These are phyloP conservation scores for Polyplosphaeria fusca DNA, from an alignment of 495 filamentous ascomycete genomes.

Conservation along the genomic window DNA sequence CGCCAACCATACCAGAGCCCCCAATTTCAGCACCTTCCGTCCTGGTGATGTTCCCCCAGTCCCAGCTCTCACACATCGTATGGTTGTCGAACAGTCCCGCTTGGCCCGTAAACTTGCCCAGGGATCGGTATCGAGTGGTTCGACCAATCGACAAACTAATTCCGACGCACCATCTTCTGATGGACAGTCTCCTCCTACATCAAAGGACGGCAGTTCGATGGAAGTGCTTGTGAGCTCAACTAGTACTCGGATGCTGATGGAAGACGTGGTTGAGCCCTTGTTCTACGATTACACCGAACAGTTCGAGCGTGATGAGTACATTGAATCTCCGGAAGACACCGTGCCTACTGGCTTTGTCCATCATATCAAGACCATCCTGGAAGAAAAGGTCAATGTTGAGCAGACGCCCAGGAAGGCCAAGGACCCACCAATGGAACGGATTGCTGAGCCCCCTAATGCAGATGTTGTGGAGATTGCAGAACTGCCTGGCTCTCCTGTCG, in stretches of 20 bases:
- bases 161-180: constrained; percentile 38
- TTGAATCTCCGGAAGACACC: constrained; percentile 8
- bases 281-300: constrained; percentile 36
- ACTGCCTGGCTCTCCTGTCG: constrained; percentile 31
- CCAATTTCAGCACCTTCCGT: background rate
- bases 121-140: constrained; percentile 22
- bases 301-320: constrained; percentile 19
- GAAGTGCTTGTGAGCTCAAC: constrained; percentile 33
- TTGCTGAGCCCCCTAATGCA: constrained; percentile 35
- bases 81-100: constrained; percentile 11
- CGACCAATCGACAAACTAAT: constrained; percentile 24
- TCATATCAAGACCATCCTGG: constrained; percentile 28
- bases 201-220: constrained; percentile 32
- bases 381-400: constrained; percentile 21
- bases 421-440: constrained; percentile 5
- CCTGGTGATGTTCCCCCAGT: constrained; percentile 8
- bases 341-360: constrained; percentile 24
- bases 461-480: constrained; percentile 28
- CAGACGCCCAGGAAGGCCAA: constrained; percentile 7
- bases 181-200: constrained; percentile 37
- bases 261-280: constrained; percentile 5
- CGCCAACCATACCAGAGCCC: constrained; percentile 4
- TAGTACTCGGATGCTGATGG: constrained; percentile 5
- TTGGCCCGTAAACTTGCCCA: constrained; percentile 10
- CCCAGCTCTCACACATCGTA: constrained; percentile 14